Percentiles rank a stretch among this genome's conserved stretches.
Evolutionary conservation across 1,139 yeast genomes (phyloP).

Genomic region (Saccharomycopsis crataegensis): DNA sequence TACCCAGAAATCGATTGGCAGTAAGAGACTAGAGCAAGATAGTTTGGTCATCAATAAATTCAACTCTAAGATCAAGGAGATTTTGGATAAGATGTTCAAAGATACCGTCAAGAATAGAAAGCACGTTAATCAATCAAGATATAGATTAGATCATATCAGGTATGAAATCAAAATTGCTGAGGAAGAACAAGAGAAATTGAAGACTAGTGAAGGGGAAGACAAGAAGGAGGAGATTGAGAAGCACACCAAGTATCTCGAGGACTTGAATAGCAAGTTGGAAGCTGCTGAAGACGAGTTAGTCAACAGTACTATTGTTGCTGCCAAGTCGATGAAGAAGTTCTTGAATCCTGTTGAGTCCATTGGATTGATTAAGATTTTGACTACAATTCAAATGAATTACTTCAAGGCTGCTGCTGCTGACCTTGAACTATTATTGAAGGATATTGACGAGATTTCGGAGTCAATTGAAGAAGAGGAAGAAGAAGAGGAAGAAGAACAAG

Average conservation of each 20-base stretch:
- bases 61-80: slow-evolving; percentile 44
- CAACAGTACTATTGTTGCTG: slow-evolving; percentile 67
- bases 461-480: slow-evolving; percentile 35
- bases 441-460: slow-evolving; percentile 33
- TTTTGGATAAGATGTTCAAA: slow-evolving; percentile 51
- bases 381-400: slow-evolving; percentile 60
- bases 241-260: slow-evolving; percentile 26
- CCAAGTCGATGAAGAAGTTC: slow-evolving; percentile 65
- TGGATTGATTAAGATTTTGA: slow-evolving; percentile 53
- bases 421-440: slow-evolving; percentile 35
- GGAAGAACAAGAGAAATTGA: slow-evolving; percentile 24
- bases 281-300: slow-evolving; percentile 71
- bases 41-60: slow-evolving; percentile 48
- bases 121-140: slow-evolving; percentile 61
- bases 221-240: slow-evolving; percentile 14
- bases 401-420: slow-evolving; percentile 47
- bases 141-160: slow-evolving; percentile 63
- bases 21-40: slow-evolving; percentile 60
- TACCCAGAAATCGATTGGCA: slow-evolving; percentile 52
- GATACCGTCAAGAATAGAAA: slow-evolving; percentile 56
- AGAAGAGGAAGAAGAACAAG: slow-evolving; percentile 26
- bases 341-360: slow-evolving; percentile 61
- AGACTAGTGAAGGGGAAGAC: slow-evolving; percentile 11
- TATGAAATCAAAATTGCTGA: slow-evolving; percentile 38
- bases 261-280: slow-evolving; percentile 49